Evolutionary conservation across 345 rosid genomes (phyloP).

Genomic region (Euphorbia lathyris): DNA sequence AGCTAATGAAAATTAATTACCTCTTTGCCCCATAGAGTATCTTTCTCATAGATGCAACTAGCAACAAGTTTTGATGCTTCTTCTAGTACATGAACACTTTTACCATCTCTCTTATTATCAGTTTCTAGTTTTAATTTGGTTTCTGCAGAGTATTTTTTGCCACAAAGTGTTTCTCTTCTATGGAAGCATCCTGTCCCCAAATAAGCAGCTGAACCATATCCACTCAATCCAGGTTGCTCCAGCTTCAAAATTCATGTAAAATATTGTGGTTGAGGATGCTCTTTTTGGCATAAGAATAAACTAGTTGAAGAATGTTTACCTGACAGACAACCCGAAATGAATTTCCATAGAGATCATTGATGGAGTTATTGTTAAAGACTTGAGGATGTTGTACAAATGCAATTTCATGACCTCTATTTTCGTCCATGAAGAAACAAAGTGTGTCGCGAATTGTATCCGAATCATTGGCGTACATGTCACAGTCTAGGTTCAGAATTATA

Average conservation of each 20-base stretch:
- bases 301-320: no score
- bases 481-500: conserved; percentile 62
- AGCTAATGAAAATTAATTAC: no score
- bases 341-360: conserved; percentile 34
- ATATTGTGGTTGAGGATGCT: no score
- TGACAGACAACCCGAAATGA: conserved; percentile 2
- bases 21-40: conserved; percentile 51
- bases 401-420: conserved; percentile 35
- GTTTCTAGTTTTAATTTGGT: neutral
- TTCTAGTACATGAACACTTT: conserved; percentile 24
- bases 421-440: conserved; percentile 61
- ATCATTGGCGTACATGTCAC: conserved; percentile 80
- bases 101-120: conserved; percentile 8
- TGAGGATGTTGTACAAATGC: conserved; percentile 45
- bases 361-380: conserved; percentile 27
- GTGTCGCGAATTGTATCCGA: conserved; percentile 56
- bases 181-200: conserved; percentile 43
- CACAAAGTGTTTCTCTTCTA: conserved; percentile 32
- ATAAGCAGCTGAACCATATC: conserved; percentile 26
- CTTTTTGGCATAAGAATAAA: no score
- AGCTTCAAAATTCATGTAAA: conserved; percentile 13
- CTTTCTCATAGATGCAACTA: conserved; percentile 32
- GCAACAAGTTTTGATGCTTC: conserved; percentile 33
- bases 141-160: conserved; percentile 22
- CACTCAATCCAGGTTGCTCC: conserved; percentile 31